These are phyloP conservation scores for Coemansia sp. DNA, from an alignment of 192 early-diverging fungal genomes.

Conservation along the genomic window DNA sequence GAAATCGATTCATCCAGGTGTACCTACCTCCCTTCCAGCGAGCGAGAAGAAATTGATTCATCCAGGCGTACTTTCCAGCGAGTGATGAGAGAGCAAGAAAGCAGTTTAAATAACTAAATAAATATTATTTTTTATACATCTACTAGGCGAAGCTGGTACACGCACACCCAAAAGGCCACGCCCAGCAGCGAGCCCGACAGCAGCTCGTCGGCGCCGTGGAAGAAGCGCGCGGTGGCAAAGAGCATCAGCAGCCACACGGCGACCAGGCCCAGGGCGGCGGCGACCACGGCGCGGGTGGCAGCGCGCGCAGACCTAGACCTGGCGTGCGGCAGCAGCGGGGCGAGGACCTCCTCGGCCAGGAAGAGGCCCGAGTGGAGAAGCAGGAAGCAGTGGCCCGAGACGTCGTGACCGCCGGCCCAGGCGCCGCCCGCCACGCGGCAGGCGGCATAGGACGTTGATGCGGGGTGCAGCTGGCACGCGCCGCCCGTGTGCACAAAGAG, in stretches of 20 bases:
- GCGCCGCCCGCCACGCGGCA: slow-evolving; percentile 64
- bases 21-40: too few species aligned
- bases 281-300: slow-evolving; percentile 27
- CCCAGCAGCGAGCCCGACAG: slow-evolving; percentile 71
- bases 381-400: slow-evolving; percentile 88
- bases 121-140: neutral
- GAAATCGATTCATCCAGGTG: neutral
- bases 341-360: slow-evolving; percentile 67
- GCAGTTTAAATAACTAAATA: too few species aligned
- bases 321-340: slow-evolving; percentile 33
- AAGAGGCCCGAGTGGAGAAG: slow-evolving; percentile 76
- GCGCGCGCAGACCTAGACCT: slow-evolving; percentile 14
- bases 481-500: slow-evolving; percentile 74
- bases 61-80: too few species aligned
- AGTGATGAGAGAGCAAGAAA: too few species aligned
- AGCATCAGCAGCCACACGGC: slow-evolving; percentile 79
- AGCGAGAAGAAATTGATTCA: too few species aligned
- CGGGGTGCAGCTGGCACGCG: slow-evolving; percentile 41
- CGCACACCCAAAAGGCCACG: slow-evolving; percentile 64
- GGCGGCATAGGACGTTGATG: neutral
- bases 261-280: slow-evolving; percentile 50
- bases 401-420: slow-evolving; percentile 83
- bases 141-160: slow-evolving; percentile 11
- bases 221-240: slow-evolving; percentile 76
- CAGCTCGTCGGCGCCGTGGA: slow-evolving; percentile 73